Evolutionary conservation across 169 alveolate species (phyloP).

Genomic region (Cytauxzoon felis): DNA sequence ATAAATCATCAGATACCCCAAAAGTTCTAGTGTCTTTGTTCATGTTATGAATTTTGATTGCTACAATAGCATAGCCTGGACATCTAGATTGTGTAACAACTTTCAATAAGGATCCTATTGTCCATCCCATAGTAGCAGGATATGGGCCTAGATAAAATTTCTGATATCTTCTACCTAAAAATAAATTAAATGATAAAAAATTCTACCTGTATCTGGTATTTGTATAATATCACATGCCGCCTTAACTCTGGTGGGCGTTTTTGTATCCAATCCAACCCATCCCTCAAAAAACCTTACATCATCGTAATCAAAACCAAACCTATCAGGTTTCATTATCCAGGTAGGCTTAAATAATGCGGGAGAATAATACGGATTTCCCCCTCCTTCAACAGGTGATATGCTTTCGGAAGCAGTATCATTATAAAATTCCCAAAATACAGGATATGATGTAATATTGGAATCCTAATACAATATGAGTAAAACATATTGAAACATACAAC

Average conservation of each 20-base stretch:
- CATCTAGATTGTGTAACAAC: conserved; percentile 70
- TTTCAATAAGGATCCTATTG: conserved; percentile 76
- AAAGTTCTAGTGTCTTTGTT: conserved; percentile 60
- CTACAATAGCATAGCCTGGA: conserved; percentile 81
- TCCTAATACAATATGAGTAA: conserved; percentile 32
- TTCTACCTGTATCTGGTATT: conserved; percentile 32
- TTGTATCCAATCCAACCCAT: conserved; percentile 60
- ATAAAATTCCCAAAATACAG: conserved; percentile 50
- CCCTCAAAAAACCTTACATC: conserved; percentile 65
- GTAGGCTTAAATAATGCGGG: conserved; percentile 68
- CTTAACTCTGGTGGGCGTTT: conserved; percentile 55
- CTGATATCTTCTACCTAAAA: conserved; percentile 73
- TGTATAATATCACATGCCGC: conserved; percentile 22
- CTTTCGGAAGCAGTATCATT: conserved; percentile 25
- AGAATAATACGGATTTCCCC: conserved; percentile 46
- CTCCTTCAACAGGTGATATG: conserved; percentile 40
- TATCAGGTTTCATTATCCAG: conserved; percentile 59
- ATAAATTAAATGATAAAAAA: background rate
- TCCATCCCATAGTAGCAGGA: conserved; percentile 79
- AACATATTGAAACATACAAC: conserved; percentile 33
- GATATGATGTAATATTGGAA: conserved; percentile 56
- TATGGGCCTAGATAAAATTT: conserved; percentile 80
- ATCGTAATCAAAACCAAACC: conserved; percentile 67
- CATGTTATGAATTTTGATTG: conserved; percentile 74
- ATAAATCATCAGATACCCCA: conserved; percentile 73